Evolutionary conservation across 805 yeast genomes (phyloP), one percentile per base, ranked within the genome.

Genomic region (Candida nemodendra): DNA sequence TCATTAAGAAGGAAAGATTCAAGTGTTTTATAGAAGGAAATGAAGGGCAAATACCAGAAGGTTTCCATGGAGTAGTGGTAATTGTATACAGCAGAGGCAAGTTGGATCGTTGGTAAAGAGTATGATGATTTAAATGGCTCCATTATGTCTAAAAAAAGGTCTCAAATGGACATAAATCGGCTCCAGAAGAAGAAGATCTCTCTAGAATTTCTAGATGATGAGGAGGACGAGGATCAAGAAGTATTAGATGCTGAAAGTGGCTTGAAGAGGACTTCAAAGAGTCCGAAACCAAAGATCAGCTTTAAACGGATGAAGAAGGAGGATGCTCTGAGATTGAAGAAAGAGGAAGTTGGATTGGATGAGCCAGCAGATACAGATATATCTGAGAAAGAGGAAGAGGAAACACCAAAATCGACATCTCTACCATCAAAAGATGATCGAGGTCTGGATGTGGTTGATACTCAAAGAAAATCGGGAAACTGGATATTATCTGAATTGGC

Each of bases 301-400:
- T 53, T 53, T 32, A 53, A 53, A 28, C 41, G 38, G 19, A 48
- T 52, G 4, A 33, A 32, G 9, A 52, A 47, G 27, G 52, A 42
- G 17, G 44, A 34, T 15, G 56, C 56, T 4, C n/a, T 27, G 27
- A 36, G 47, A 18, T 38, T 51, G 32, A 50, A 53, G 22, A 38
- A 42, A 7, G 38, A 36, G n/a, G 47, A 41, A 26, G 36, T 27
- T 14, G 18, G 11, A 18, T n/a, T 26, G 11, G 34, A 28, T 4
- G 24, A 14, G 27, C 27, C 17, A 19, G 24, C 26, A 6, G 30
- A 29, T 13, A 16, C 18, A 13, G 3, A 18, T 5, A 14, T 3
- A 15, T 9, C 18, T 19, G 14, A 22, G 5, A 5, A 8, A 4
- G 30, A 18, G 21, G 19, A 30, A 25, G 17, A 17, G 29, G 19